A percentile compares a stretch with the other conserved stretches of the same genome.
Evolutionary conservation across 352 stramenopile genomes (phyloP).

Genomic region (Phytopythium delawarense): DNA sequence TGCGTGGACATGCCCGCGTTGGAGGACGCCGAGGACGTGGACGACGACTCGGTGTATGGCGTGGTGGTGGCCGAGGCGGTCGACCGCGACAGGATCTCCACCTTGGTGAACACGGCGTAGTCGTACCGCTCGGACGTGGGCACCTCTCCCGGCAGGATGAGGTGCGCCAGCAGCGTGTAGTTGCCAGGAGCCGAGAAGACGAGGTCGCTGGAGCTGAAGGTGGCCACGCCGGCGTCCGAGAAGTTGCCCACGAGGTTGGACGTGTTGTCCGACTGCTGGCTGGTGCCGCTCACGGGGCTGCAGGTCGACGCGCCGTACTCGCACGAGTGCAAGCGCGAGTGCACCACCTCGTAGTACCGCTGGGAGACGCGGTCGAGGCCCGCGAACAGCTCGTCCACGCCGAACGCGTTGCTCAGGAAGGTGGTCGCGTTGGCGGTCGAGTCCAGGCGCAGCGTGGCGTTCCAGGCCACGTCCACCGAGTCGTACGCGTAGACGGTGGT

Average conservation of each 20-base stretch:
- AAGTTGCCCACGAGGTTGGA: slow-evolving; percentile 58
- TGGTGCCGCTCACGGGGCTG: slow-evolving; percentile 43
- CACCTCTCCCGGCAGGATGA: slow-evolving; percentile 48
- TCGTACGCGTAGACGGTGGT: slow-evolving; percentile 51
- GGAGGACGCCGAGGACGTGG: slow-evolving; percentile 10
- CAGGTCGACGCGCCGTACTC: slow-evolving; percentile 31
- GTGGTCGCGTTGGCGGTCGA: slow-evolving; percentile 17
- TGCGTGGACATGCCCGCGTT: slow-evolving; percentile 52
- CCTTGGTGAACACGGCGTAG: slow-evolving; percentile 58
- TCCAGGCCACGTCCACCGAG: slow-evolving; percentile 61
- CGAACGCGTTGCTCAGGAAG: slow-evolving; percentile 44
- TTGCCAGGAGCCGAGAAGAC: slow-evolving; percentile 39
- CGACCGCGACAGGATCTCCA: slow-evolving; percentile 25
- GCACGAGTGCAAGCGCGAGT: slow-evolving; percentile 56
- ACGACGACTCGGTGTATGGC: slow-evolving; percentile 30
- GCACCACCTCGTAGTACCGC: slow-evolving; percentile 44
- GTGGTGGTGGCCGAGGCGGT: slow-evolving; percentile 24
- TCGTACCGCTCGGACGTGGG: slow-evolving; percentile 47
- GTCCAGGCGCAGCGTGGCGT: slow-evolving; percentile 36
- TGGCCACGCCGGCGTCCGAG: slow-evolving; percentile 26
- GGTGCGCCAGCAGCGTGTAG: slow-evolving; percentile 55
- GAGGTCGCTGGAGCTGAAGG: slow-evolving; percentile 55
- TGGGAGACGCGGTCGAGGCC: slow-evolving; percentile 54
- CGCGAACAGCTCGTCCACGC: slow-evolving; percentile 30
- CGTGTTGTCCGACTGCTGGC: slow-evolving; percentile 39